phyloP scores from a whole-genome alignment of 495 filamentous ascomycete genomes.

The Talaromyces stipitatus region DNA sequence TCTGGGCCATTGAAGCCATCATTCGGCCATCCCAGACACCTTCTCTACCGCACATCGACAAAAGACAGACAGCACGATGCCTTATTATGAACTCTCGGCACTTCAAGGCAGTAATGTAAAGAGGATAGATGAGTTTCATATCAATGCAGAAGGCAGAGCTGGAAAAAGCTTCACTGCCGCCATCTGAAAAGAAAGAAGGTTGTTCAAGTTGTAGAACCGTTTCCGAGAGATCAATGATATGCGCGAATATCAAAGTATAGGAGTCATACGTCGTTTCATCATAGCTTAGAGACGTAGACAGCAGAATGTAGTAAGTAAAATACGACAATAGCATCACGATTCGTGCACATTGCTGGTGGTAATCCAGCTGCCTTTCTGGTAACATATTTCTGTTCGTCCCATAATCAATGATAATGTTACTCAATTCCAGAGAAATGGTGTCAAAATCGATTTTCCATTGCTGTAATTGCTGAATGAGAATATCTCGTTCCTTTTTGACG shows the following conservation, averaged over 20 bases:
- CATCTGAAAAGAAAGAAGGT: no score
- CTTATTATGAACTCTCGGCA: constrained; percentile 15
- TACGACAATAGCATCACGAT: not conserved
- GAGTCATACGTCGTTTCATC: not conserved
- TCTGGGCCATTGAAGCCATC: not conserved
- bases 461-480: not conserved
- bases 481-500: not conserved
- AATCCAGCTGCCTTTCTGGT: not conserved
- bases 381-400: not conserved
- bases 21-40: constrained; percentile 3
- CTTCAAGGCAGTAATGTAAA: constrained; percentile 14
- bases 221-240: not conserved
- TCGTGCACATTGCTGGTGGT: not conserved
- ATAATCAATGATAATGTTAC: not conserved
- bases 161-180: not conserved
- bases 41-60: constrained; percentile 3
- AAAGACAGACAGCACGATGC: constrained; percentile 11
- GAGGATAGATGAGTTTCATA: constrained; percentile 11
- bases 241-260: not conserved
- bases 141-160: not conserved
- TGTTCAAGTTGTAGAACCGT: not conserved
- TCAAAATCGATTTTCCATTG: not conserved
- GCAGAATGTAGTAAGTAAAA: not conserved
- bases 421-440: not conserved
- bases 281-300: not conserved